Conservation (phyloP, 768 basidiomycete genomes). For the Calocybe cyanea region DNA sequence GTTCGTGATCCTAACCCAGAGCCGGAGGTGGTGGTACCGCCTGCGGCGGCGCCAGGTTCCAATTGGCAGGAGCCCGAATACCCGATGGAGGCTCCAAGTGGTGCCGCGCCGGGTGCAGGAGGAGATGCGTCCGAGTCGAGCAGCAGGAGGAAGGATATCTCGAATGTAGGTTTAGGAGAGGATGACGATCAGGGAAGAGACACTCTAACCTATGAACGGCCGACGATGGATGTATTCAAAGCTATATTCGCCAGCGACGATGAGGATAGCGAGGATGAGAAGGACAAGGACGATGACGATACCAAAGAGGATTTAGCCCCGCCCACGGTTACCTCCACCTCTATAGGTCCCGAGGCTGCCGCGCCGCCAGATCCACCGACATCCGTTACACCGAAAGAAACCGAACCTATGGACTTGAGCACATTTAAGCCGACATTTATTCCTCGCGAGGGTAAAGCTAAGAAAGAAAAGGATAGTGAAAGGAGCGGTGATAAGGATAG, state of each 20-base stretch:
- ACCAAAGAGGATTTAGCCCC: slow-evolving; percentile 18
- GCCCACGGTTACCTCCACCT: slow-evolving; percentile 5
- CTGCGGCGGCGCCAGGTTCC: slow-evolving; percentile 17
- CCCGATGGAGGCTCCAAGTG: slow-evolving; percentile 6
- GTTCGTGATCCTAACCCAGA: slow-evolving; percentile 80
- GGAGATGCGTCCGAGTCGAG: slow-evolving; percentile 19
- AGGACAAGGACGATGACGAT: slow-evolving; percentile 27
- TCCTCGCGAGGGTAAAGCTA: slow-evolving; percentile 50
- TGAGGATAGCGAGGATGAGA: slow-evolving; percentile 78
- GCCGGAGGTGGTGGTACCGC: slow-evolving; percentile 36
- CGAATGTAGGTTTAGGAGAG: slow-evolving; percentile 87
- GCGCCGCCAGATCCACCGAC: slow-evolving; percentile 10
- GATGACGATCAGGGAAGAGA: slow-evolving; percentile 88
- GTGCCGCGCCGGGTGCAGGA: slow-evolving; percentile 10
- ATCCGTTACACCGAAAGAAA: slow-evolving; percentile 1
- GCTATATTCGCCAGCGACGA: slow-evolving; percentile 97
- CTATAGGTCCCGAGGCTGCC: slow-evolving; percentile 16
- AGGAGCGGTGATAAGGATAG: slow-evolving; percentile 36
- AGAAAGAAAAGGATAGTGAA: slow-evolving; percentile 39
- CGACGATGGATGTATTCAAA: slow-evolving; percentile 92
- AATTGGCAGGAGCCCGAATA: slow-evolving; percentile 15
- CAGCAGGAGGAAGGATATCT: slow-evolving; percentile 44
- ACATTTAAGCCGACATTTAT: slow-evolving; percentile 91
- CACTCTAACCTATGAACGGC: slow-evolving; percentile 83
- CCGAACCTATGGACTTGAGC: slow-evolving; percentile 44